A percentile compares a stretch with the other conserved stretches of the same genome.
Evolutionary conservation across 2,329 filamentous ascomycete species (phyloP).

Genomic region (Zymoseptoria passerinii): DNA sequence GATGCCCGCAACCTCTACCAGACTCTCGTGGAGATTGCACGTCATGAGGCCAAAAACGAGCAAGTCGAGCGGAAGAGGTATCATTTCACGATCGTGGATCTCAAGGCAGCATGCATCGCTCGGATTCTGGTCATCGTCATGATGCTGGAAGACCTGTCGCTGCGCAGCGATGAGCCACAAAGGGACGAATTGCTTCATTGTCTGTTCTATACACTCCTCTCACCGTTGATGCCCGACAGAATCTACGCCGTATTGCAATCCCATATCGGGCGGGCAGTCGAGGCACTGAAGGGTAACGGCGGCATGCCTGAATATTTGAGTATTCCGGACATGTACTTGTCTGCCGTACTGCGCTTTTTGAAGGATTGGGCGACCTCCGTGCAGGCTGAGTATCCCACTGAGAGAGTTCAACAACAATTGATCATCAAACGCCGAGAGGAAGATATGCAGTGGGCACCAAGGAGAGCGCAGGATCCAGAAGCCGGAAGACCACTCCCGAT

Average conservation of each 20-base stretch:
- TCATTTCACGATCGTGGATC: constrained; percentile 10
- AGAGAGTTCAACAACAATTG: neutral
- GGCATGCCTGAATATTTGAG: constrained; percentile 1
- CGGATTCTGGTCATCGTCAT: constrained; percentile 3
- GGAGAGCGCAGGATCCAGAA: neutral
- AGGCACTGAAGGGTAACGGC: constrained; percentile 2
- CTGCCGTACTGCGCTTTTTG: constrained; percentile 1
- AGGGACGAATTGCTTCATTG: neutral
- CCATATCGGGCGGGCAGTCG: neutral
- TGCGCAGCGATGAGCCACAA: neutral
- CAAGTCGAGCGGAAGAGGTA: neutral
- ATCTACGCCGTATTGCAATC: constrained; percentile 3
- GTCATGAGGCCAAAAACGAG: neutral
- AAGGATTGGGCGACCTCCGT: constrained; percentile 6
- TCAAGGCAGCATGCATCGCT: constrained; percentile 6
- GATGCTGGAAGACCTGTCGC: constrained; percentile 1
- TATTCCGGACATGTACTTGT: constrained; percentile 3
- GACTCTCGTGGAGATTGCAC: constrained; percentile 1
- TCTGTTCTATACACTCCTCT: constrained; percentile 8
- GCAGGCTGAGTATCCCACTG: constrained; percentile 3
- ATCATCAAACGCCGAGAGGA: neutral
- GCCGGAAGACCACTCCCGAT: neutral
- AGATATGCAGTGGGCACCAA: neutral
- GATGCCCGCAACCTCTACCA: constrained; percentile 4
- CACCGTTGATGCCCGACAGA: constrained; percentile 9